A percentile compares a stretch with the other conserved stretches of the same genome.
Conservation (phyloP, 2,329 filamentous ascomycete genomes). For the Ploettnerulaceae sp. region DNA sequence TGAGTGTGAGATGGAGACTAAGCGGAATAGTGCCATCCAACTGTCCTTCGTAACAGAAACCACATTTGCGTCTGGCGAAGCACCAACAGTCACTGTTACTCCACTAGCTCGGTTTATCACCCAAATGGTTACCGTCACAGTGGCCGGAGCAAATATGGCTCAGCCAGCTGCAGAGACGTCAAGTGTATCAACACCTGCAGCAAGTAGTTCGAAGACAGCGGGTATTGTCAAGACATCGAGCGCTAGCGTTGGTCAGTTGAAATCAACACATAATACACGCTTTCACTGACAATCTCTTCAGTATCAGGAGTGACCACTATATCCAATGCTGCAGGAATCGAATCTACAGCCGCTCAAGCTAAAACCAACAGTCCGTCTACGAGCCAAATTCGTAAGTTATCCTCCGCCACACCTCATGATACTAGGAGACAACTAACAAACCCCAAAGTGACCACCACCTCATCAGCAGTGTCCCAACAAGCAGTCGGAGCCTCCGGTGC, state of each 20-base stretch:
- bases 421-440: too few relatives aligned
- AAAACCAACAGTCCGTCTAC: too few relatives aligned
- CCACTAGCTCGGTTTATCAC: constrained; percentile 28
- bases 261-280: not conserved
- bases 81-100: constrained; percentile 38
- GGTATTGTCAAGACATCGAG: constrained; percentile 4
- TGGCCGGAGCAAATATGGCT: constrained; percentile 4
- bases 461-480: constrained; percentile 1
- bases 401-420: too few relatives aligned
- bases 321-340: too few relatives aligned
- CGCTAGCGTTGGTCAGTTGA: constrained; percentile 2
- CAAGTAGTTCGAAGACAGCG: constrained; percentile 1
- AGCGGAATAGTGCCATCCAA: constrained; percentile 23
- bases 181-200: not conserved
- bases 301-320: constrained; percentile 8
- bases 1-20: constrained; percentile 3
- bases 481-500: constrained; percentile 19
- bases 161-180: constrained; percentile 6
- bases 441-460: too few relatives aligned
- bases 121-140: constrained; percentile 19
- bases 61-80: too few relatives aligned
- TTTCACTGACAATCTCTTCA: constrained; percentile 2
- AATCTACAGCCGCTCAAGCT: too few relatives aligned
- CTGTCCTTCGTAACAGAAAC: too few relatives aligned
- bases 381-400: too few relatives aligned